Percentiles rank a stretch among this genome's conserved stretches.
phyloP scores from a whole-genome alignment of 257 asterid species.

The Salvia splendens region DNA sequence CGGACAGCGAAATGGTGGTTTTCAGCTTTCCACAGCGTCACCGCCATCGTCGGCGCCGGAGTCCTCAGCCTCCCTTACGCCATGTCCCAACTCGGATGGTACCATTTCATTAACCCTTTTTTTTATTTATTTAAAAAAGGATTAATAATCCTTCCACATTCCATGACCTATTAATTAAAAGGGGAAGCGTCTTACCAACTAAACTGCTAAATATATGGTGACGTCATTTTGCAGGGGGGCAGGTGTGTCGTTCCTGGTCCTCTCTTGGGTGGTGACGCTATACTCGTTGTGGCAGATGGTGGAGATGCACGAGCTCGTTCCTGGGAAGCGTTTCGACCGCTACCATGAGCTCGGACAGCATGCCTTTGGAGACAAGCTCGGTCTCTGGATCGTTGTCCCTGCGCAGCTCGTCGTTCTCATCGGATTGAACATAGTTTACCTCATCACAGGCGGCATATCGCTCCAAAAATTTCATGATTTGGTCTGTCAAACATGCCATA shows the following conservation, averaged over 20 bases:
- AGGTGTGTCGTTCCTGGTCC: not conserved
- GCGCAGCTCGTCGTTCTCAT: constrained; percentile 41
- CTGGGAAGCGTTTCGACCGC: constrained; percentile 23
- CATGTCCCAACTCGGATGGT: constrained; percentile 14
- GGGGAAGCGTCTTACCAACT: no score
- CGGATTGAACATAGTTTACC: constrained; percentile 49
- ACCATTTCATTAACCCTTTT: not conserved
- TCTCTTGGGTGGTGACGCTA: not conserved
- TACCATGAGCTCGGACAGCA: constrained; percentile 54
- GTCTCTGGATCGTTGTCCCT: constrained; percentile 51
- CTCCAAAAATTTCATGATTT: constrained; percentile 11
- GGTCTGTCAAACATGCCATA: not conserved
- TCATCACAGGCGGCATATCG: constrained; percentile 12
- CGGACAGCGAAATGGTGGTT: constrained; percentile 12
- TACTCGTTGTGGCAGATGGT: constrained; percentile 20
- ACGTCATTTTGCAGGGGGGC: rapidly evolving
- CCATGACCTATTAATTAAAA: no score
- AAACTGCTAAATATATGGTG: no score
- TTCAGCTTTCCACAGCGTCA: not conserved
- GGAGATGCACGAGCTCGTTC: constrained; percentile 11
- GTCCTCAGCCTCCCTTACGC: constrained; percentile 6
- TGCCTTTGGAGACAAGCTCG: constrained; percentile 52
- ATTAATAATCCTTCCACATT: no score
- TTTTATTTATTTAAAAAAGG: no score
- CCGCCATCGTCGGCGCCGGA: no score